These are phyloP conservation scores for Ceratocystis cacaofunesta DNA, from an alignment of 2,329 filamentous ascomycete species.

Conservation along the genomic window DNA sequence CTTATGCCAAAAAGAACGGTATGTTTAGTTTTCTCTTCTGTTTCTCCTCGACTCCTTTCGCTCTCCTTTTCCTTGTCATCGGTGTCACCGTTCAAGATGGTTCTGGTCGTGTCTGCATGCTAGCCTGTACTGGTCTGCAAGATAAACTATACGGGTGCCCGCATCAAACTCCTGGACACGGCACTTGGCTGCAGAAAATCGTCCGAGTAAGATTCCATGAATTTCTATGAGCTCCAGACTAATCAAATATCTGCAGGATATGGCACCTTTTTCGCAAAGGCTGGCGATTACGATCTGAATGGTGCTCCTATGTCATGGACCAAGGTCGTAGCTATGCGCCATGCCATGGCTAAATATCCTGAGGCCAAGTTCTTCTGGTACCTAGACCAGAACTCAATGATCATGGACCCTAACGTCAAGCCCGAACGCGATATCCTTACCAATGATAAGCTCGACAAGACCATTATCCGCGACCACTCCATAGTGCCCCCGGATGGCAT, in stretches of 20 bases:
- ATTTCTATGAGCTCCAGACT: not conserved
- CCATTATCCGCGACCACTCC: conserved; percentile 74
- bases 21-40: conserved; percentile 23
- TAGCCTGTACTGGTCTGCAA: not conserved
- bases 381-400: conserved; percentile 68
- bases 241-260: conserved; percentile 48
- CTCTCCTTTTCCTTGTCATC: not conserved
- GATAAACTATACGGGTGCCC: conserved; percentile 6
- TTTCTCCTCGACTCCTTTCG: not conserved
- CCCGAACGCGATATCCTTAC: conserved; percentile 60
- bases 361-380: conserved; percentile 73
- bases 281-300: conserved; percentile 58
- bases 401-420: conserved; percentile 65
- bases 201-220: not conserved
- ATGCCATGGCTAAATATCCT: conserved; percentile 70
- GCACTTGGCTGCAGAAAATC: conserved; percentile 5
- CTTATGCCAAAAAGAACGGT: conserved; percentile 82
- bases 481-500: conserved; percentile 93
- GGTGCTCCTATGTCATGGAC: conserved; percentile 52
- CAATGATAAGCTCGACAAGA: conserved; percentile 48
- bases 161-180: conserved; percentile 3
- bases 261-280: conserved; percentile 63
- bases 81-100: not conserved
- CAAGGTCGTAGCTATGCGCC: conserved; percentile 70
- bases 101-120: not conserved